These are phyloP conservation scores for Fraxinus xanthoxyloides DNA, from an alignment of 305 asterid species.

Conservation along the genomic window DNA sequence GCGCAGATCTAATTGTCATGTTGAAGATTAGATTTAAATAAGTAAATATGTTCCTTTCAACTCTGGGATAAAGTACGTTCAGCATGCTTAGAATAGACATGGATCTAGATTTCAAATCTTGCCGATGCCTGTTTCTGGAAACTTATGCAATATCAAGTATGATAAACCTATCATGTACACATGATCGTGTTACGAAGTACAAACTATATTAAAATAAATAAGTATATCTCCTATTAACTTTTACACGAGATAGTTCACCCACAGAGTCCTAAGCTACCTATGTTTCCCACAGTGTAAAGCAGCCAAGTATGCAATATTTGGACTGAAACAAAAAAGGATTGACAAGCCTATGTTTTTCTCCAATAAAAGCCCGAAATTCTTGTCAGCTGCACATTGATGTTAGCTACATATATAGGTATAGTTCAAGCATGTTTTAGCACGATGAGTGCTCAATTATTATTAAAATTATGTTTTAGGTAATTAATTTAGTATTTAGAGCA, in stretches of 20 bases:
- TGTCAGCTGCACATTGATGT: not conserved
- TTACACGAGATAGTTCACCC: not conserved
- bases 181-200: not conserved
- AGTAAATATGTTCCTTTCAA: not conserved
- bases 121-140: not conserved
- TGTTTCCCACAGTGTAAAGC: conserved; percentile 13
- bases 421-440: not conserved
- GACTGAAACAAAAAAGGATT: conserved; percentile 12
- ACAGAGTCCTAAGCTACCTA: not conserved
- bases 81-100: no score
- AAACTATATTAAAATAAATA: no score
- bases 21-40: not conserved
- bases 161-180: not conserved
- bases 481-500: no score
- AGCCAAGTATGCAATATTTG: conserved; percentile 26
- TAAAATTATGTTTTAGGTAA: no score
- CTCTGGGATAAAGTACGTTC: not conserved
- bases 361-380: not conserved
- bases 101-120: not conserved
- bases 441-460: no score
- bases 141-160: no score
- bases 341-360: not conserved
- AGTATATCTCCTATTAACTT: not conserved
- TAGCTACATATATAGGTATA: conserved; percentile 1
- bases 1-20: not conserved